These are phyloP conservation scores for Beauveria scarabaeidicola DNA, from an alignment of 2,329 filamentous ascomycete genomes.

Conservation along the genomic window DNA sequence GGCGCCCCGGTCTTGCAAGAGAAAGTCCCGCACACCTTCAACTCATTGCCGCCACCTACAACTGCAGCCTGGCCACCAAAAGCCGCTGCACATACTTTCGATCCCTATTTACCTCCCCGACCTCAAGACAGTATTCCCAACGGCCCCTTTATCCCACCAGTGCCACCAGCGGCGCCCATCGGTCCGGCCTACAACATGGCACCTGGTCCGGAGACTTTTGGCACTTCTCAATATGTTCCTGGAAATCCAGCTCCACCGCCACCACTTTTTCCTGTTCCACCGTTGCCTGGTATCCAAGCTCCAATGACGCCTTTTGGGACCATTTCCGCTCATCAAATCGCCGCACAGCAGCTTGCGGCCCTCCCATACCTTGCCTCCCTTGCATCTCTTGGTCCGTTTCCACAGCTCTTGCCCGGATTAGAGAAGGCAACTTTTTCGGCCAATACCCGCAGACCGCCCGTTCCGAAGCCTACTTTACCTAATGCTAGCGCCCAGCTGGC, in stretches of 20 bases:
- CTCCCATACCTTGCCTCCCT: constrained; percentile 2
- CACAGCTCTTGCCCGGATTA: neutral
- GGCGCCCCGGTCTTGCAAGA: neutral
- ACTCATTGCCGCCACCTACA: neutral
- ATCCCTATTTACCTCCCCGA: neutral
- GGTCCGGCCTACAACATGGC: neutral
- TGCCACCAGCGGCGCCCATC: neutral
- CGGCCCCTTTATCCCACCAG: neutral
- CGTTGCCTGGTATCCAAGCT: neutral
- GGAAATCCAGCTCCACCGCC: neutral
- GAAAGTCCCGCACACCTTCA: neutral
- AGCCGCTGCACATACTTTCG: neutral
- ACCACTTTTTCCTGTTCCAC: neutral
- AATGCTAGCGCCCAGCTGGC: constrained; percentile 34
- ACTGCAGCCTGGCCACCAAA: neutral
- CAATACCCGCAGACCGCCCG: constrained; percentile 14
- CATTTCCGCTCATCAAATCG: neutral
- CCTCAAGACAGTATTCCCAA: neutral
- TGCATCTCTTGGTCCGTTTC: neutral
- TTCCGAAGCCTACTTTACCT: constrained; percentile 33
- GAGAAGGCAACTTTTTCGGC: neutral
- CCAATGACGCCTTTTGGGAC: neutral
- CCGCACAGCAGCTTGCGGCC: constrained; percentile 1
- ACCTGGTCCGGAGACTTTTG: neutral
- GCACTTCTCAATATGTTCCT: neutral